A percentile compares a stretch with the other conserved stretches of the same genome.
These are phyloP conservation scores for Mortierella sp. DNA, from an alignment of 371 early-diverging fungal species.

Conservation along the genomic window DNA sequence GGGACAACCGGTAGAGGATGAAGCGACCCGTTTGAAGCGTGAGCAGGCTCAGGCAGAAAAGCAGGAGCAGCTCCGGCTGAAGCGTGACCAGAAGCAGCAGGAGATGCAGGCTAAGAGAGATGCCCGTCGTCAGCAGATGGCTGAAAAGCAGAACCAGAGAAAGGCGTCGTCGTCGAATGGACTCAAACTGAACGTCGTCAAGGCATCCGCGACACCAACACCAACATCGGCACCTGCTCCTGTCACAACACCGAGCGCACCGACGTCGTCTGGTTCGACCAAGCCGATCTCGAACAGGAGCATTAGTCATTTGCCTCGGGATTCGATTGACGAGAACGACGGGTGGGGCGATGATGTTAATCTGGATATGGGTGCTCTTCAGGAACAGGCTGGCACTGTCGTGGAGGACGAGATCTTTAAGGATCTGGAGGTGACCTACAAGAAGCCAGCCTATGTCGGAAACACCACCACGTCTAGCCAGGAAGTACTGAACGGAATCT, in stretches of 20 bases:
- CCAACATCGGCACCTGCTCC: background rate
- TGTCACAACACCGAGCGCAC: background rate
- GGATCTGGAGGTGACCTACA: constrained; percentile 50
- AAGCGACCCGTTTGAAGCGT: constrained; percentile 24
- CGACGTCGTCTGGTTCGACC: background rate
- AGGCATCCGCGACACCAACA: background rate
- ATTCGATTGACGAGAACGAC: constrained; percentile 31
- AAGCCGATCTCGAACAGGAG: constrained; percentile 20
- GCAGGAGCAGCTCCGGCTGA: constrained; percentile 42
- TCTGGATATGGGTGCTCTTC: constrained; percentile 25
- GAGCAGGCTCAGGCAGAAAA: constrained; percentile 42
- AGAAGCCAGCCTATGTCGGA: constrained; percentile 39
- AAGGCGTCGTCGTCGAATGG: constrained; percentile 21
- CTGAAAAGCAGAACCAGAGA: constrained; percentile 45
- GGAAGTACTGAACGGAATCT: background rate
- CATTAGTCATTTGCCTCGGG: constrained; percentile 22
- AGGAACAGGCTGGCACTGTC: constrained; percentile 18
- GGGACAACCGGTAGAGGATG: constrained; percentile 35
- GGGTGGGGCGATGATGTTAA: constrained; percentile 43
- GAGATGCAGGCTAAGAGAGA: constrained; percentile 55
- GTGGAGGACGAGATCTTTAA: constrained; percentile 49
- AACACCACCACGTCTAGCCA: background rate
- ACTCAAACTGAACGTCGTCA: constrained; percentile 15
- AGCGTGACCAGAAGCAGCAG: constrained; percentile 55
- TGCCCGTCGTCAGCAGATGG: constrained; percentile 43